Evolutionary conservation across 768 basidiomycete genomes (phyloP), one percentile per base, ranked within the genome.

Genomic region (Agaricus subrufescens): DNA sequence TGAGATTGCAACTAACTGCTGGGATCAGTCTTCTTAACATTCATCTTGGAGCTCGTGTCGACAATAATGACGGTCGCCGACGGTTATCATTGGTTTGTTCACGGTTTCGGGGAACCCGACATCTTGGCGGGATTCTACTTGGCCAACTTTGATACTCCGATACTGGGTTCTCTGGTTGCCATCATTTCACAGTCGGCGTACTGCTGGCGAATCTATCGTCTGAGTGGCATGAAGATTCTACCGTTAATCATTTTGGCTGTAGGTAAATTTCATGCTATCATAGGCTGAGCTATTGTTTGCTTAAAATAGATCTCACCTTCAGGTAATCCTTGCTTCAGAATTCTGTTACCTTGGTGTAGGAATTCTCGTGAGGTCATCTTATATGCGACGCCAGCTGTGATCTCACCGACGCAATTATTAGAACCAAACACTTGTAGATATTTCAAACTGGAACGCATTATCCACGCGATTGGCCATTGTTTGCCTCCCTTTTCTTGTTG

Each of bases 61-160:
- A 56, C 55, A 4, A 14, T 50, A 1, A 34, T 56, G 7, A 56
- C 48, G 1, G 55, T 38, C 5, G 55, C 55, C 9, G 55, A 56
- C 29, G 55, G 55, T 7, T 56, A 50, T 23, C 55, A 56, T 26
- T 56, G 55, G 55, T 56, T 56, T 38, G 55, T 56, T 7, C 50
- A 15, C n/a, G 55, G 55, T 1, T 56, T 45, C n/a, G 55, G 55
- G 15, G 42, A 56, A 25, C 43, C 38, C 30, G 34, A 50, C 14
- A 14, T 14, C 8, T 43, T 56, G 4, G 40, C 12, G 10, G 55
- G 45, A 31, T 56, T 50, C 26, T 56, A 44, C 48, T 34, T 52
- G 43, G 51, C 51, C 11, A 52, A 52, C 27, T 44, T 52, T 19
- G 51, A 52, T 29, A 12, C 42, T 14, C 51, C 51, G 2, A 52